Conservation (phyloP, 2,329 filamentous ascomycete species). For the Neocatenulostroma microsporum region DNA sequence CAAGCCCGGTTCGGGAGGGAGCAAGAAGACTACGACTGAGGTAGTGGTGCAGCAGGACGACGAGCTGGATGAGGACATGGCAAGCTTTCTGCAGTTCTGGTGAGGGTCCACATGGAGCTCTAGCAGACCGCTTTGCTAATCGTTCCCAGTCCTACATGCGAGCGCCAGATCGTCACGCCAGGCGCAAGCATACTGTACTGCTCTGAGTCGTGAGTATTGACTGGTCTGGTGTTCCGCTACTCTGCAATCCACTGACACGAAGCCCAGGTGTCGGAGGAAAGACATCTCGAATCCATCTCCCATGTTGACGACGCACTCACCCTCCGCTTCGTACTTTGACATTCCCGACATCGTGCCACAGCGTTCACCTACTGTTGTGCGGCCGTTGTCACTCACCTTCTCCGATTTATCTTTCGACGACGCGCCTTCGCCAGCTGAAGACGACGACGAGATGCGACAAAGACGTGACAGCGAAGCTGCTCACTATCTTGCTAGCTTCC, state of each 20-base stretch:
- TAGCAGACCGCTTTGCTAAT: constrained; percentile 1
- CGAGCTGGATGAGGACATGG: constrained; percentile 42
- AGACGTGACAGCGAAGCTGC: neutral
- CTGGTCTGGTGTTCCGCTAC: no score
- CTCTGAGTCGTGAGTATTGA: constrained; percentile 56
- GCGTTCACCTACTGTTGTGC: constrained; percentile 39
- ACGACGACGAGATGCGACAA: neutral
- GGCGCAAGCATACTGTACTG: constrained; percentile 56
- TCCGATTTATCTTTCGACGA: constrained; percentile 33
- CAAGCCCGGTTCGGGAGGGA: constrained; percentile 10
- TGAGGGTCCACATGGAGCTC: no score
- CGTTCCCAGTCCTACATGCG: constrained; percentile 51
- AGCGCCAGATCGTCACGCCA: constrained; percentile 57
- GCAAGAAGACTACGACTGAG: constrained; percentile 15
- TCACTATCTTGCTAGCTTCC: neutral
- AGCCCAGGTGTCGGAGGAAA: constrained; percentile 43
- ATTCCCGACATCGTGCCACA: constrained; percentile 40
- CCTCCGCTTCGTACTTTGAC: constrained; percentile 20
- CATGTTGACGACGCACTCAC: constrained; percentile 21
- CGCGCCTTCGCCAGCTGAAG: constrained; percentile 11
- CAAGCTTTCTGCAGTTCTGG: constrained; percentile 49
- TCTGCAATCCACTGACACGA: no score
- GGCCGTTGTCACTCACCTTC: constrained; percentile 31
- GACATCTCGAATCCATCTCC: constrained; percentile 24
- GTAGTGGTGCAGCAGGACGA: constrained; percentile 23